Evolutionary conservation across 2,329 filamentous ascomycete genomes (phyloP), one percentile per base, ranked within the genome.

Genomic region (Podosphaera aphanis): DNA sequence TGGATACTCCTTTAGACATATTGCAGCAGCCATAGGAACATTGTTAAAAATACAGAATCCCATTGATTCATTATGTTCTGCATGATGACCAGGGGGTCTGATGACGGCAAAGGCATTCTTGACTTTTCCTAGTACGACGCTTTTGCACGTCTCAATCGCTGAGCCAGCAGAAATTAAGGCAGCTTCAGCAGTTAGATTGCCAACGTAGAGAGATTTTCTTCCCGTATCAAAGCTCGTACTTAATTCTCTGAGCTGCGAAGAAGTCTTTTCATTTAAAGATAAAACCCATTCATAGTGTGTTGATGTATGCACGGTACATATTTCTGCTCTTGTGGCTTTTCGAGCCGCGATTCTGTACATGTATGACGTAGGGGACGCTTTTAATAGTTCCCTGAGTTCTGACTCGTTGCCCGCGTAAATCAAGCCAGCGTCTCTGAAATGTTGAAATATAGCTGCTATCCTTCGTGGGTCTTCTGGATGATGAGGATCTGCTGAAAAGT

Each of bases 41-140:
- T 98, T 98, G 64, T 98, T 94, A 65, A 95, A 95, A 48, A 95
- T 73, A 60, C 90, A 98, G 58, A 98, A 98, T 0, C 90, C 90
- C 71, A 93, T 90, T 0, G 88, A 74, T 31, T 77, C 69, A 55
- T 90, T 72, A 48, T 75, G 77, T 59, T 98, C 90, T 1, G 90
- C 90, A 61, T 98, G 90, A 57, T 98, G 90, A 0, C 90, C 90
- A 0, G 90, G 90, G 1, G 90, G 90, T 13, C 90, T 75, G 55
- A 98, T 93, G 33, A 98, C 79, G 1, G 90, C 90, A 59, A 98
- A 90, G 0, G 83, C 85, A 57, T 98, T 98, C 61, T 92, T 93
- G 45, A 94, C 81, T 47, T 75, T 71, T 2, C 83, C 80, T 2
- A 71, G 70, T 20, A 90, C 79, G 3, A 98, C 84, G n/a, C 83